Base-by-base conservation (phyloP, 1,139 yeast genomes). In the Trichomonascaceae sp. region DNA sequence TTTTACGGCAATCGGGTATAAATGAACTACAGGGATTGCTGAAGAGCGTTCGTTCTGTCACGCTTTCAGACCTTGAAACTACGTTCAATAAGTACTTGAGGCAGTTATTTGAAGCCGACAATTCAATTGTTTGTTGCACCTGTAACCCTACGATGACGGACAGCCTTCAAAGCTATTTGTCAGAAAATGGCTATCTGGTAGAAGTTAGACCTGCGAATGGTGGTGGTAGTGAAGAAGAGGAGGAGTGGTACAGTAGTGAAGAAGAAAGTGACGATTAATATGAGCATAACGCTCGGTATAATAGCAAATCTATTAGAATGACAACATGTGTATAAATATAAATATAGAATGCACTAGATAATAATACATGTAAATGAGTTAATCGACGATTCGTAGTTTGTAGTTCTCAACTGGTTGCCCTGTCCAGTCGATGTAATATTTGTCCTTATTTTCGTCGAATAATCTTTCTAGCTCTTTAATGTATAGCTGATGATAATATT, bases 401-500 rank as follows among this genome's bases (percentile, higher is more conserved):
- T 53, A 54, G 12, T 51, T 38, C 4, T 53, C 55, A 27, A 50
- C 53, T 9, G 55, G 45, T 22, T 50, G 38, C 15, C 50, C 57
- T 13, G 58, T 53, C 48, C 55, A 58, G 51, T 58, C 60, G 12
- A 53, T 53, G 49, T 52, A 59, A 55, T 61, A 93, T 59, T 76
- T 76, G 7, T 74, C 76, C 67, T 85, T 88, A 66, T 91, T 81
- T 13, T 81, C 85, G 48, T 87, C 82, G 68, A 83, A 93, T 1
- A 91, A 76, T 54, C 79, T 72, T 59, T 76, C 71, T 62, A 95
- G 72, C 57, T 83, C 90, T 15, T 81, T 78, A n/a, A 86, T 78
- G 66, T 93, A 93, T 43, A 82, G 64, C 30, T 72, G 73, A 68
- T 93, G 98, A 64, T 87, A 89, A 58, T 83, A 76, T 54, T 87